phyloP scores from a whole-genome alignment of 129 eudicot genomes.

The Oenanthe sinensis region DNA sequence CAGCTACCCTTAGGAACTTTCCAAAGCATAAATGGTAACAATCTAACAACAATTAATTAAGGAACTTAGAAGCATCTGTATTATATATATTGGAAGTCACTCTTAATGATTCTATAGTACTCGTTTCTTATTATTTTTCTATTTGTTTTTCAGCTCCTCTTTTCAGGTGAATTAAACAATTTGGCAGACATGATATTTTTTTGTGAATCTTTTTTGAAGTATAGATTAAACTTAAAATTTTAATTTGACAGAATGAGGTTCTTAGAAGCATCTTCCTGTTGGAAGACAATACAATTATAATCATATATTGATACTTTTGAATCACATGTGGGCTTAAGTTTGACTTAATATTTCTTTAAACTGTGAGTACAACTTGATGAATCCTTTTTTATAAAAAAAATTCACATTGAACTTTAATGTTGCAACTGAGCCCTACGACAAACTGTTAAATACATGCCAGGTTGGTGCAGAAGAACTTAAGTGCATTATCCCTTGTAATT shows the following conservation, averaged over 20 bases:
- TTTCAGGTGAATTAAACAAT: too few relatives aligned
- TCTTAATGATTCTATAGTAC: not conserved
- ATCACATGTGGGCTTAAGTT: constrained; percentile 11
- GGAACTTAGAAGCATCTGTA: not conserved
- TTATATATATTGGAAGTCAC: not conserved
- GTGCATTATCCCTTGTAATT: not conserved
- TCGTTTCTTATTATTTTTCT: not conserved
- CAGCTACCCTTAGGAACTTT: not conserved
- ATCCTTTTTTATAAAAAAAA: not conserved
- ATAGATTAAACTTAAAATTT: not conserved
- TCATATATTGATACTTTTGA: not conserved
- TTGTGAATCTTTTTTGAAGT: not conserved
- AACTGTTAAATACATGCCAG: not conserved
- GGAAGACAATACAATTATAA: not conserved
- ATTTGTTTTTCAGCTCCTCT: too few relatives aligned
- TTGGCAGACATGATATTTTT: not conserved
- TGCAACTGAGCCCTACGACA: not conserved
- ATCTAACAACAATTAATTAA: not conserved
- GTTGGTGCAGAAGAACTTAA: not conserved
- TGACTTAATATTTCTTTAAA: not conserved
- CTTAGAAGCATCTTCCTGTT: constrained; percentile 3
- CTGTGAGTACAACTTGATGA: not conserved
- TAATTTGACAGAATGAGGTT: not conserved
- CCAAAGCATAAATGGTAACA: not conserved
- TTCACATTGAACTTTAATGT: not conserved